Conservation (phyloP, 2,329 filamentous ascomycete species). For the Phialophora chinensis region DNA sequence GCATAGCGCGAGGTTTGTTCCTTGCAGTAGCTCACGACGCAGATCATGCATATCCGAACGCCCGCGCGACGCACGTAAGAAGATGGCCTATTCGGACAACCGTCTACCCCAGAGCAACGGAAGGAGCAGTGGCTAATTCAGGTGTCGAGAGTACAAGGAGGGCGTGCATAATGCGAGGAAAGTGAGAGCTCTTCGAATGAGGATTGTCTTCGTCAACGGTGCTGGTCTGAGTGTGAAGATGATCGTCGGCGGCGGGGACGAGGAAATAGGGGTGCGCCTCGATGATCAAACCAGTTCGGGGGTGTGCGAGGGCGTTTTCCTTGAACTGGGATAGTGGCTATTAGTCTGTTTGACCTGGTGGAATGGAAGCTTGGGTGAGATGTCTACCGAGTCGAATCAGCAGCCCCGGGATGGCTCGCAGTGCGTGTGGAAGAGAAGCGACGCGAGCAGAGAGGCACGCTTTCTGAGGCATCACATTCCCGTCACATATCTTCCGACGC, state of each 20-base stretch:
- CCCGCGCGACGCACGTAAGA: neutral
- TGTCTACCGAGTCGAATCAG: conserved; percentile 19
- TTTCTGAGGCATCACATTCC: conserved; percentile 17
- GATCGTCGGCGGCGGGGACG: neutral
- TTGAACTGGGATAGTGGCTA: conserved; percentile 17
- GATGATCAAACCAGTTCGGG: neutral
- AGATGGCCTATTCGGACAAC: neutral
- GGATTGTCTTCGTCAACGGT: neutral
- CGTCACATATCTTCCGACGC: conserved; percentile 20
- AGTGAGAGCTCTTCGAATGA: neutral
- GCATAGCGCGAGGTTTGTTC: conserved; percentile 11
- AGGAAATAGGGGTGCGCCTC: neutral
- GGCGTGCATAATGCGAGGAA: neutral
- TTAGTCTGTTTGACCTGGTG: conserved; percentile 1
- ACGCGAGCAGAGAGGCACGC: conserved; percentile 6
- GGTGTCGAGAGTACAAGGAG: neutral
- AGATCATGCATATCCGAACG: conserved; percentile 11
- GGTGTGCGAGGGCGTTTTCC: neutral
- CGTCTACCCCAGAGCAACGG: neutral
- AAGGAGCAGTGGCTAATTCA: neutral
- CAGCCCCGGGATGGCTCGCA: neutral
- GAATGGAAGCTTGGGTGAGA: neutral
- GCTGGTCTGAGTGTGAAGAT: neutral
- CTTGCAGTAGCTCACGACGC: conserved; percentile 21
- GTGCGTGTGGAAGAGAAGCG: neutral